Evolutionary conservation across 371 early-diverging fungal species (phyloP), one percentile per base, ranked within the genome.

Genomic region (Dinochytrium kinnereticum): DNA sequence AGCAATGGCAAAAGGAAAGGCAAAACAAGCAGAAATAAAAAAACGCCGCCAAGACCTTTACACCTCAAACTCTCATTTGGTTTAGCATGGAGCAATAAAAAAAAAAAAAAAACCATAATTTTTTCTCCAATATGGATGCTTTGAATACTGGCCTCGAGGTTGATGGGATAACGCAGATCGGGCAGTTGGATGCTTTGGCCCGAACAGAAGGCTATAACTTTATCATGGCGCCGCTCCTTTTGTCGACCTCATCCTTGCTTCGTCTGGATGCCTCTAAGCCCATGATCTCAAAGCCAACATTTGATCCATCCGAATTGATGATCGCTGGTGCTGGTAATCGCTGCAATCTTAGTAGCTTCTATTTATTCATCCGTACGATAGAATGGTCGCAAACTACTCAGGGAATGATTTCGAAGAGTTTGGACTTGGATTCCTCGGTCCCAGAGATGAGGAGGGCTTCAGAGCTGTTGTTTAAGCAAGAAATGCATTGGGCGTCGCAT

Each of bases 401-500:
- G 30, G 93, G 91, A 0, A 78, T 80, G 38, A 69, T 91, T 19
- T 81, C 93, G 2, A 76, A 84, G 15, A 90, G 91, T 89, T 78
- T 87, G 37, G 83, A 90, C 36, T 78, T 92, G 37, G 92, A 91
- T 69, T 86, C 90, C 0, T 15, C 77, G 0, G 85, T 90, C 69
- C 55, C 72, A 7, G 70, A 75, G n/a, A 74, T 87, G 1, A 84
- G 89, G 17, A 75, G 82, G 36, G 87, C 88, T 61, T 90, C 92
- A 0, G 91, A 92, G 78, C 55, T 86, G 59, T 83, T 88, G 69
- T 68, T 93, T 53, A 85, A 84, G 39, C 93, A 91, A 77, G 91
- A 93, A 76, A 72, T 90, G 26, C 85, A 88, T 2, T 94, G 92
- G 92, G 90, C 88, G 0, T 78, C 90, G 17, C 93, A 94, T 77